Base-by-base conservation (phyloP, 2,329 filamentous ascomycete species). In the Clarireedia sp. region DNA sequence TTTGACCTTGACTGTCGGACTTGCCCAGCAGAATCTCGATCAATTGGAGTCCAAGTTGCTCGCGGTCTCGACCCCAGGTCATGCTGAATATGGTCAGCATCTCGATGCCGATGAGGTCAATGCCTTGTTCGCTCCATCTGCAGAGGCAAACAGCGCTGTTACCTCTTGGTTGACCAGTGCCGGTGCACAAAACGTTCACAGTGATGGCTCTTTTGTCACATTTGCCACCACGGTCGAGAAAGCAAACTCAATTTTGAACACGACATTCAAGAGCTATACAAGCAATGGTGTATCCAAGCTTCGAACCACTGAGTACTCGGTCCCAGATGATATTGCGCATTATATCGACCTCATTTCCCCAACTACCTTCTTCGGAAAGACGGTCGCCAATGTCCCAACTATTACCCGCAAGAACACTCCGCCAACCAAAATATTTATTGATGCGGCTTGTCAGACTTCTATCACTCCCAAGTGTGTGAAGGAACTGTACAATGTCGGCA, bases 101-200 rank as follows among this genome's bases (percentile, higher is more conserved):
- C 69, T 82, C 54, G 75, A 71, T 48, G 68, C 70, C 5, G 69
- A 74, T 7, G 74, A 81, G 57, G 75, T 83, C 16, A 71, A 78
- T 46, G 71, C 76, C 51, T 70, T 82, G n/a, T 70, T 82, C 48
- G 72, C 72, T 55, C 80, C 80, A 2, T 68, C 72, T 2, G 70
- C 77, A 1, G 72, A 80, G 60, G 76, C 78, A 0, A 65, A 73
- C 17, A 64, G 73, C 17, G 71, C 77, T 17, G 77, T 83, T 16
- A 74, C 77, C 52, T 74, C 77, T 41, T 83, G 79, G 79, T 72
- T 83, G 9, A 68, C 67, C 33, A 74, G 76, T 59, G 73, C 78
- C 63, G 79, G 74, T 44, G 72, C 82, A 16, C 66, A 69, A 9
- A 64, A 70, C 21, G 57, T 73, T 7, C 62, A 63, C 40, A 77